These are phyloP conservation scores for Aspergillus sp. DNA, from an alignment of 2,329 filamentous ascomycete genomes.

Conservation along the genomic window DNA sequence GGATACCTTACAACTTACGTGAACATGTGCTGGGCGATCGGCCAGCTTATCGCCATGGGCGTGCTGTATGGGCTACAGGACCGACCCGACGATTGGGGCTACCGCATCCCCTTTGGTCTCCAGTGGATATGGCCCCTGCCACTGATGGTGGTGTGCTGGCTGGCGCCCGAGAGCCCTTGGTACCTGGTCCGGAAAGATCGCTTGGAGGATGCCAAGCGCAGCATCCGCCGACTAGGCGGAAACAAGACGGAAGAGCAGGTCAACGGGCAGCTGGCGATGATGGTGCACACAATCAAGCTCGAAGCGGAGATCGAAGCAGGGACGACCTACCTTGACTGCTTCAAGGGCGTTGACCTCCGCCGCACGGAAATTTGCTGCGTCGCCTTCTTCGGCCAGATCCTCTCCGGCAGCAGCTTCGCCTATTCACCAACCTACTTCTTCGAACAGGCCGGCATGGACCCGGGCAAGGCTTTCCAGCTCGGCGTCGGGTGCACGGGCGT, in stretches of 20 bases:
- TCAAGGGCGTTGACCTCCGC: slow-evolving; percentile 36
- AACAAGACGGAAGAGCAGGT: slow-evolving; percentile 11
- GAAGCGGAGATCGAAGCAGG: slow-evolving; percentile 27
- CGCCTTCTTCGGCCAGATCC: slow-evolving; percentile 39
- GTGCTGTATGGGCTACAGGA: slow-evolving; percentile 50
- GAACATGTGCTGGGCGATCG: slow-evolving; percentile 63
- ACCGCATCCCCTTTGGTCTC: slow-evolving; percentile 55
- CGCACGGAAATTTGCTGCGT: slow-evolving; percentile 49
- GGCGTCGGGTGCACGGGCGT: slow-evolving; percentile 48
- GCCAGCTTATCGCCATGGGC: slow-evolving; percentile 57
- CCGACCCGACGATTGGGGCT: slow-evolving; percentile 51
- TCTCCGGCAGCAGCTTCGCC: slow-evolving; percentile 35
- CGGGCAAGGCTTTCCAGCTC: slow-evolving; percentile 42
- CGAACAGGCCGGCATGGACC: slow-evolving; percentile 55
- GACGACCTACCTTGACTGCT: slow-evolving; percentile 35
- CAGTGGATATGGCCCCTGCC: slow-evolving; percentile 59
- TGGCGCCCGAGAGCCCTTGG: slow-evolving; percentile 58
- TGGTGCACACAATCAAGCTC: slow-evolving; percentile 60
- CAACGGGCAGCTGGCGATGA: slow-evolving; percentile 58
- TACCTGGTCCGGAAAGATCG: slow-evolving; percentile 53
- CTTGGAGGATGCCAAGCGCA: slow-evolving; percentile 46
- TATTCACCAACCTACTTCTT: slow-evolving; percentile 42
- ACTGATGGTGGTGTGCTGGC: slow-evolving; percentile 48
- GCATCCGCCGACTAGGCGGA: slow-evolving; percentile 45
- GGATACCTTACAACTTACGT: slow-evolving; percentile 59